A percentile compares a stretch with the other conserved stretches of the same genome.
phyloP scores from a whole-genome alignment of 179 eudicot genomes.

The Silene coronaria region DNA sequence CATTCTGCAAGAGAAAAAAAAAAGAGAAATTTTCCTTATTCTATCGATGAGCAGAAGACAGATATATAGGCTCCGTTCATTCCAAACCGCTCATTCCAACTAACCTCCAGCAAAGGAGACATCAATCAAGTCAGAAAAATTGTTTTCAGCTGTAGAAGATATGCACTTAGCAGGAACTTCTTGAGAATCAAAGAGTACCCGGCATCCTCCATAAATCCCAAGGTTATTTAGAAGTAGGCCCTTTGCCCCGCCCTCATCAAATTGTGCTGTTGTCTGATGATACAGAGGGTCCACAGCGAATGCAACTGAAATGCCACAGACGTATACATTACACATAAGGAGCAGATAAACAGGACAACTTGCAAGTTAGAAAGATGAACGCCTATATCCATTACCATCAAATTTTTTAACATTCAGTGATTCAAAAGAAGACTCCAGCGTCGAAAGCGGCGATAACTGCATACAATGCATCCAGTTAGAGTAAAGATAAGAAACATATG shows the following conservation, averaged over 20 bases:
- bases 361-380: not conserved
- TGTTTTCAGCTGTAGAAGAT: slow-evolving; percentile 32
- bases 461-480: slow-evolving; percentile 20
- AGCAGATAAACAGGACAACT: not conserved
- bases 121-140: slow-evolving; percentile 46
- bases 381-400: slow-evolving; percentile 51
- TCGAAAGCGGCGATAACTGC: slow-evolving; percentile 84
- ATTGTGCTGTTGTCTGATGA: slow-evolving; percentile 94
- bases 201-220: slow-evolving; percentile 80
- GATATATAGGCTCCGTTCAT: slow-evolving; percentile 11
- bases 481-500: not conserved
- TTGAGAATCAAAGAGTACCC: slow-evolving; percentile 84
- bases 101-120: slow-evolving; percentile 76
- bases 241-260: slow-evolving; percentile 99
- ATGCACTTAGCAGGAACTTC: slow-evolving; percentile 78
- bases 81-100: not conserved
- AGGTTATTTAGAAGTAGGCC: slow-evolving; percentile 85
- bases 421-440: slow-evolving; percentile 86
- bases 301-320: slow-evolving; percentile 50
- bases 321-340: not conserved
- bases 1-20: slow-evolving; percentile 38
- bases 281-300: slow-evolving; percentile 96
- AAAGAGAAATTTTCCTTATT: slow-evolving; percentile 7
- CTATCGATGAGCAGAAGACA: slow-evolving; percentile 5
- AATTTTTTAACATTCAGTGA: slow-evolving; percentile 86